Evolutionary conservation across 306 rosid species (phyloP).

Genomic region (Cucurbita argyrosperma): DNA sequence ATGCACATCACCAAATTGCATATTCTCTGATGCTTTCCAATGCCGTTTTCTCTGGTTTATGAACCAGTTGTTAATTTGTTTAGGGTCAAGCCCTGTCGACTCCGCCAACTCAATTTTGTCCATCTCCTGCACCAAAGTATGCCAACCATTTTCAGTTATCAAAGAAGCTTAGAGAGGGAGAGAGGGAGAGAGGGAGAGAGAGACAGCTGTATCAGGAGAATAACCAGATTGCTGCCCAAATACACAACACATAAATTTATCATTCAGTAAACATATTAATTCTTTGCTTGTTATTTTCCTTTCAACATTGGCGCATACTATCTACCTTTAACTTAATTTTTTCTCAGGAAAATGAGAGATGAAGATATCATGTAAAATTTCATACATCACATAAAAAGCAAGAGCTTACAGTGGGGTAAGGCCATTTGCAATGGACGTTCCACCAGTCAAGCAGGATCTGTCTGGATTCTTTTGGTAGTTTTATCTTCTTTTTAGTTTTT

Average conservation of each 20-base stretch:
- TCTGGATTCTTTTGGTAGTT: constrained; percentile 59
- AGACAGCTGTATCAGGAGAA: too few relatives aligned
- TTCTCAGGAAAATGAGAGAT: not conserved
- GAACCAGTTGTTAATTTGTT: constrained; percentile 74
- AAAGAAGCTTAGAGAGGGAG: not conserved
- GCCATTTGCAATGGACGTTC: constrained; percentile 67
- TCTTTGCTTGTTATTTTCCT: not conserved
- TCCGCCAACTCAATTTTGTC: constrained; percentile 53
- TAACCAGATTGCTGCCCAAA: not conserved
- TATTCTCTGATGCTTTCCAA: constrained; percentile 56
- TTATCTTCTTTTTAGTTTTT: constrained; percentile 48
- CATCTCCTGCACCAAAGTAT: constrained; percentile 26
- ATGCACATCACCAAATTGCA: constrained; percentile 37
- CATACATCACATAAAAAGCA: not conserved
- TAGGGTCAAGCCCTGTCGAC: constrained; percentile 52
- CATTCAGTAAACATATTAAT: not conserved
- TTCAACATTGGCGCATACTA: too few relatives aligned
- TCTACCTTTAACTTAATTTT: too few relatives aligned
- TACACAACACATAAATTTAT: not conserved
- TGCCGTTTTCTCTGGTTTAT: constrained; percentile 84
- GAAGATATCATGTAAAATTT: not conserved
- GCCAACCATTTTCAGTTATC: not conserved
- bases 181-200: too few relatives aligned
- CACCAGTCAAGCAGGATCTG: constrained; percentile 60
- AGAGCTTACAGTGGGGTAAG: constrained; percentile 59